A percentile compares a stretch with the other conserved stretches of the same genome.
Conservation (phyloP, 768 basidiomycete genomes). For the Rhodotorula toruloides region DNA sequence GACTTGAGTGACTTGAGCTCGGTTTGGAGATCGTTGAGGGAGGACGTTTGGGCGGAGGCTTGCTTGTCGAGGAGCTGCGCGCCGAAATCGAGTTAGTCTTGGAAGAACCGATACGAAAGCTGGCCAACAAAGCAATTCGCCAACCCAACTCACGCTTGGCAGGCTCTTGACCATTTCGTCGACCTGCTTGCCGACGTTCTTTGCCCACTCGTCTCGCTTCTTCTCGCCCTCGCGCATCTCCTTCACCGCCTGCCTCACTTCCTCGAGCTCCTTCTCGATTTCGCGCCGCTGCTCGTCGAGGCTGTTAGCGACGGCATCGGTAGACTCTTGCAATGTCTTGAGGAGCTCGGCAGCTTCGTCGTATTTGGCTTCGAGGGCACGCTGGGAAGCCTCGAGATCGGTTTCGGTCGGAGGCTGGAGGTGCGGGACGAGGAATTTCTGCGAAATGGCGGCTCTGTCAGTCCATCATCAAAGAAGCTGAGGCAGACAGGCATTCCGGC, state of each 20-base stretch:
- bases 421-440: conserved; percentile 90
- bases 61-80: conserved; percentile 96
- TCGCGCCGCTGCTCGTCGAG: conserved; percentile 70
- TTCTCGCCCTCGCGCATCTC: conserved; percentile 73
- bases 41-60: conserved; percentile 74
- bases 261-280: conserved; percentile 65
- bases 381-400: conserved; percentile 81
- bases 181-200: conserved; percentile 85
- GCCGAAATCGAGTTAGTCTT: too few species aligned
- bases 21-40: conserved; percentile 79
- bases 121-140: conserved; percentile 6
- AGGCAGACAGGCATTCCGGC: too few species aligned
- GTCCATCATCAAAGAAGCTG: background rate
- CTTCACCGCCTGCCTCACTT: conserved; percentile 65
- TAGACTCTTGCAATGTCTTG: conserved; percentile 72
- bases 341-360: conserved; percentile 78
- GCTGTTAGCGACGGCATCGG: conserved; percentile 62
- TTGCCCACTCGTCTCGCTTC: conserved; percentile 66
- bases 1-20: conserved; percentile 93
- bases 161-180: conserved; percentile 85
- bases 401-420: conserved; percentile 79
- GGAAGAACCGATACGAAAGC: background rate
- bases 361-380: conserved; percentile 78
- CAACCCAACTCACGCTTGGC: conserved; percentile 63
- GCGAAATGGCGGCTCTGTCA: too few species aligned